Evolutionary conservation across 768 basidiomycete genomes (phyloP).

Genomic region (Gloeostereum incarnatum): DNA sequence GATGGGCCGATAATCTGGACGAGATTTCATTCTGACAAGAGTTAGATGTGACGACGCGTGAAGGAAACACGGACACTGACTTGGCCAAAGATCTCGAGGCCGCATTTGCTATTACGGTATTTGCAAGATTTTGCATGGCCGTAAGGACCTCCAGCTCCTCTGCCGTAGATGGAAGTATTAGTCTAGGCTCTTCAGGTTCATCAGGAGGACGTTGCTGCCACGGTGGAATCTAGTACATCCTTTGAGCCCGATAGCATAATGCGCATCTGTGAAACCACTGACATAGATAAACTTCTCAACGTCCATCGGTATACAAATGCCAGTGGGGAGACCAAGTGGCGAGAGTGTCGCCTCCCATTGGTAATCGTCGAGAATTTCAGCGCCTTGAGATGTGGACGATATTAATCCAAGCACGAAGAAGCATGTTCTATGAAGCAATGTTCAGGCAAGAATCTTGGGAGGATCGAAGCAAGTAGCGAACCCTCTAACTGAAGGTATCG

Average conservation of each 20-base stretch:
- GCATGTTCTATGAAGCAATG: constrained; percentile 60
- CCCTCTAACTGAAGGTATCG: constrained; percentile 90
- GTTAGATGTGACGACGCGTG: constrained; percentile 3
- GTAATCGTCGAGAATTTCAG: constrained; percentile 88
- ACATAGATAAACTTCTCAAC: constrained; percentile 59
- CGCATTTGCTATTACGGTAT: constrained; percentile 91
- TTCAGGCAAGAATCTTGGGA: neutral
- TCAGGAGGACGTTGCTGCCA: constrained; percentile 42
- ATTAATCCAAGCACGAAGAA: constrained; percentile 93
- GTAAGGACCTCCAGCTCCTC: constrained; percentile 79
- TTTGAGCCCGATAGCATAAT: constrained; percentile 5
- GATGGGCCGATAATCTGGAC: constrained; percentile 61
- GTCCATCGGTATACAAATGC: constrained; percentile 85
- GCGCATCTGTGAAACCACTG: neutral
- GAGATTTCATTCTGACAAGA: constrained; percentile 58
- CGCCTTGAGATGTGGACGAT: constrained; percentile 85
- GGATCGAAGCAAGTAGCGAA: constrained; percentile 25
- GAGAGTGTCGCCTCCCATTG: constrained; percentile 89
- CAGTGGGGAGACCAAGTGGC: constrained; percentile 79
- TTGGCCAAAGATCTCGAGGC: constrained; percentile 85
- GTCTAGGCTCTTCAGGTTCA: constrained; percentile 31
- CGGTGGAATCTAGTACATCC: constrained; percentile 50
- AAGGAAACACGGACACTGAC: constrained; percentile 29
- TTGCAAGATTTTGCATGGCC: constrained; percentile 88
- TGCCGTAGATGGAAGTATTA: constrained; percentile 58